Conservation (phyloP, 2,329 filamentous ascomycete species). For the Beauveria pseudobassiana region DNA sequence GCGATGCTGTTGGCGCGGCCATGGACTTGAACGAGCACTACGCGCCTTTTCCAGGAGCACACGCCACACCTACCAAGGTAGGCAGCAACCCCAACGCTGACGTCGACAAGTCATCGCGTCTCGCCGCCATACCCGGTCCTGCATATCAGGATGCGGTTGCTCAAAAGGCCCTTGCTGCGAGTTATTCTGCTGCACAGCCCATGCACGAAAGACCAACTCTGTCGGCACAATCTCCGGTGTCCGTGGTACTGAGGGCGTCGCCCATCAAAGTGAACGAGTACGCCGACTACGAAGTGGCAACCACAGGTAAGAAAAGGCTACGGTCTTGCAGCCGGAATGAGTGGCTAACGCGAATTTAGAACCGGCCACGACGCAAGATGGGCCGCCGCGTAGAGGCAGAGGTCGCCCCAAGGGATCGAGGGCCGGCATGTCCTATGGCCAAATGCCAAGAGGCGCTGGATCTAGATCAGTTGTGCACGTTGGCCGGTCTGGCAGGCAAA, state of each 20-base stretch:
- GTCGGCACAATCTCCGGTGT: not conserved
- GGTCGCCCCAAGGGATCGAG: slow-evolving; percentile 43
- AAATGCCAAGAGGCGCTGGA: slow-evolving; percentile 14
- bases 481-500: not conserved
- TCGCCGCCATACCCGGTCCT: not conserved
- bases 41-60: slow-evolving; percentile 1
- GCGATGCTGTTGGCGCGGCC: not conserved
- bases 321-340: not conserved
- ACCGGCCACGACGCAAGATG: not conserved
- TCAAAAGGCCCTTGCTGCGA: not conserved
- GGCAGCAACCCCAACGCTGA: not conserved
- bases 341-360: not conserved
- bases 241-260: slow-evolving; percentile 2
- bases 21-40: not conserved
- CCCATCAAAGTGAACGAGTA: slow-evolving; percentile 7
- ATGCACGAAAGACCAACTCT: not conserved
- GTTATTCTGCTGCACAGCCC: not conserved
- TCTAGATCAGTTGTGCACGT: not conserved
- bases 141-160: not conserved
- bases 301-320: not conserved
- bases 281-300: not conserved
- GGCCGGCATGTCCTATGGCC: slow-evolving; percentile 23
- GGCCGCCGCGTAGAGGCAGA: slow-evolving; percentile 10
- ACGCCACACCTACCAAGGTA: not conserved
- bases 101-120: not conserved